phyloP scores from a whole-genome alignment of 345 rosid species.

The Dimocarpus longan region DNA sequence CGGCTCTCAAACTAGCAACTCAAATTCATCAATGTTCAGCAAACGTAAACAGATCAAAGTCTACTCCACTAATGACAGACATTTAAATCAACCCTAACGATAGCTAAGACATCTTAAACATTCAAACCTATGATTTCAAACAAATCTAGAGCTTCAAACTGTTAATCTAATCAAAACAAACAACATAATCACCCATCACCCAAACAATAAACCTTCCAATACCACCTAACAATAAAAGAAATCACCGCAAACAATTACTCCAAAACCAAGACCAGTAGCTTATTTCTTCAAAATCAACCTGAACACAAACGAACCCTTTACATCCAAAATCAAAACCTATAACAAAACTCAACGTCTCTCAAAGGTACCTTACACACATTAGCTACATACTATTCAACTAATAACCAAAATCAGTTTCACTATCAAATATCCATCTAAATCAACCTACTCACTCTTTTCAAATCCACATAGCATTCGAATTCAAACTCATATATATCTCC shows the following conservation, averaged over 20 bases:
- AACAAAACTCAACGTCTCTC: neutral
- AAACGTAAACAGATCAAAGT: neutral
- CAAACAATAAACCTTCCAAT: neutral
- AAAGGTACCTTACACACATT: neutral
- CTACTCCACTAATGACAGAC: neutral
- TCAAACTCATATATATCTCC: neutral
- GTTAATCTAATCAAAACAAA: neutral
- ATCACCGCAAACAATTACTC: neutral
- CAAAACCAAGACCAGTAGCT: neutral
- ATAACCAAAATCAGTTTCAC: neutral
- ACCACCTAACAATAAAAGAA: neutral
- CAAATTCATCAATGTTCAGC: neutral
- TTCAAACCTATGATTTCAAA: neutral
- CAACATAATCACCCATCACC: neutral
- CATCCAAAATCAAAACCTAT: neutral
- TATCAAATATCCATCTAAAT: neutral
- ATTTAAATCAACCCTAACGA: neutral
- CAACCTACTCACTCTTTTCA: neutral
- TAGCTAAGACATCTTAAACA: neutral
- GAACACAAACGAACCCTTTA: neutral
- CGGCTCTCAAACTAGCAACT: neutral
- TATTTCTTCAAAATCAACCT: neutral
- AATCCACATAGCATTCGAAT: neutral
- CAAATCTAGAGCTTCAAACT: constrained; percentile 1
- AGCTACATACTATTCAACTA: neutral